Percentiles rank a stretch among this genome's conserved stretches.
Conservation (phyloP, 83 land plant genomes). For the Diphasiastrum complanatum region DNA sequence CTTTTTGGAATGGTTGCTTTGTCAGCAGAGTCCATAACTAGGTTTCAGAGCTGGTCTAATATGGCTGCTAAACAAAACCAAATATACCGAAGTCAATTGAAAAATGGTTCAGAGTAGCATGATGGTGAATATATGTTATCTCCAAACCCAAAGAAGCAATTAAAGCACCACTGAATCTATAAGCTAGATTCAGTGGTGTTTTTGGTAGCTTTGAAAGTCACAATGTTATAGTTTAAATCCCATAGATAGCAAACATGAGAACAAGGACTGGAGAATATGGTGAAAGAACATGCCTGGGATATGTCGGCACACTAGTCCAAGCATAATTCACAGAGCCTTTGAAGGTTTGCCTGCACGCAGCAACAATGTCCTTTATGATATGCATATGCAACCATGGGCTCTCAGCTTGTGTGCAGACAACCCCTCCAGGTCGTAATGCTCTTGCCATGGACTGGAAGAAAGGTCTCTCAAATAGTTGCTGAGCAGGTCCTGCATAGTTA, state of each 20-base stretch:
- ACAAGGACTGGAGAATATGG: neutral
- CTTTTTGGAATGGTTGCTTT: too few species aligned
- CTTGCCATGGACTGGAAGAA: conserved; percentile 76
- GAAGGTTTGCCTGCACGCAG: conserved; percentile 78
- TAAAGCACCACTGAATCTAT: too few species aligned
- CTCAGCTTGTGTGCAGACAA: conserved; percentile 96
- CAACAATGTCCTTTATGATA: conserved; percentile 79
- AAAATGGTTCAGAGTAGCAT: too few species aligned
- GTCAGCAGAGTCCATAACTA: too few species aligned
- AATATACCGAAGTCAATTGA: too few species aligned
- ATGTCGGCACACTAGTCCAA: conserved; percentile 97
- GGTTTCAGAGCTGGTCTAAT: too few species aligned
- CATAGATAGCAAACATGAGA: neutral
- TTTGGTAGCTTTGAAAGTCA: neutral
- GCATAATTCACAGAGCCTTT: conserved; percentile 97
- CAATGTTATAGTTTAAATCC: too few species aligned
- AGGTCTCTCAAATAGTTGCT: conserved; percentile 91
- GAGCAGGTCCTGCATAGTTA: conserved; percentile 75
- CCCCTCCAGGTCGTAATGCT: conserved; percentile 96
- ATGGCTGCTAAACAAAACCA: too few species aligned
- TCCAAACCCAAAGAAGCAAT: too few species aligned
- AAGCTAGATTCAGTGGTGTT: too few species aligned
- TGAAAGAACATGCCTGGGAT: conserved; percentile 59
- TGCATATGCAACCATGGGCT: conserved; percentile 98
- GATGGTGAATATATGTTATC: too few species aligned